Base-by-base conservation (phyloP, 768 basidiomycete genomes). In the Tricholoma sp. region DNA sequence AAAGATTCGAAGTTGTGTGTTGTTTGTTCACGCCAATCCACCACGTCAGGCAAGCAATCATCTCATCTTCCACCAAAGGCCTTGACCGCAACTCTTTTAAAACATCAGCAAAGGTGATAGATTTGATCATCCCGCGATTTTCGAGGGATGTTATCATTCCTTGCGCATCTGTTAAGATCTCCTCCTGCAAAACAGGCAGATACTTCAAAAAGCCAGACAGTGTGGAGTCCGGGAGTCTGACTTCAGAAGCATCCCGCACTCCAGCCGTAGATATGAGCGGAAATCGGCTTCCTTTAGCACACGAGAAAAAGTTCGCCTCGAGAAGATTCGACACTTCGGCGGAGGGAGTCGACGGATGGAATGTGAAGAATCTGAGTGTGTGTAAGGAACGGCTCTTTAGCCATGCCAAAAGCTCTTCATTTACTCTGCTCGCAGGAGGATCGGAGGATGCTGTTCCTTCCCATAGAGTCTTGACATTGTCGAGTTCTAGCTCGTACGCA, bases 291-390 rank as follows among this genome's bases (percentile, higher is more conserved):
- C 71, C 73, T 1, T 69, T 62, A 9, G 78, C 76, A 59, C 87
- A 90, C 0, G 75, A 70, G 68, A 94, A 97, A 73, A 98, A 98
- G 1, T 88, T 85, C 0, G 77, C 72, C 67, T 93, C 88, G 57
- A 95, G 79, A 14, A 83, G 70, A 9, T 71, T 72, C 0, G 91
- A 86, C 29, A 98, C 90, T 49, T 89, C 82, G 1, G 83, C 68
- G 0, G 90, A 92, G 0, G 96, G 96, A 0, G 96, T 96, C 0
- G 96, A 96, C 2, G 80, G 74, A 61, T 85, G 82, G 71, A 93
- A 98, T 1, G 91, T 88, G 76, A 97, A 98, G 74, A 97, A 97
- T 58, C 83, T 84, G 52, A 97, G 76, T 5, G 87, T 81, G 63
- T 98, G 96, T 16, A 93, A 71, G 12, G 84, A 86, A 14, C 88